Evolutionary conservation across 768 basidiomycete species (phyloP).

Genomic region (Pholiota microspora): DNA sequence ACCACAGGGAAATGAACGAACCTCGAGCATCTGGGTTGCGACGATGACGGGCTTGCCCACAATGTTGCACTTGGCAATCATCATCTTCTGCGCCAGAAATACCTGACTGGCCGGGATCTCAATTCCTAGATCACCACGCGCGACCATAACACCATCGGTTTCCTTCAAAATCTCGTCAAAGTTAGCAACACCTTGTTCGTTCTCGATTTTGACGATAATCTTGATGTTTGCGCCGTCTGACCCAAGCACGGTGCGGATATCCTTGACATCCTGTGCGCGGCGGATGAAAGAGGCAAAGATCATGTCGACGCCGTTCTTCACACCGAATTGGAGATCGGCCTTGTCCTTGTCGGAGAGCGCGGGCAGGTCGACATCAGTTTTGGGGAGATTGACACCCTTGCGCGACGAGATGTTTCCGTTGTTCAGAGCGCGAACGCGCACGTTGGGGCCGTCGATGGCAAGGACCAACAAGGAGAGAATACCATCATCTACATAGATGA

Average conservation of each 20-base stretch:
- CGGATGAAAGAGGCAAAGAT: slow-evolving; percentile 99
- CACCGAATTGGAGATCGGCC: slow-evolving; percentile 90
- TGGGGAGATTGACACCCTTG: slow-evolving; percentile 99
- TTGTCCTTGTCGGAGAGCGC: slow-evolving; percentile 99
- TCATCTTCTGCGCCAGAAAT: slow-evolving; percentile 99
- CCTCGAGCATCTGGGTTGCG: slow-evolving; percentile 99
- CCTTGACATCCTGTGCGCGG: slow-evolving; percentile 87
- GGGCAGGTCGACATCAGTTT: slow-evolving; percentile 96
- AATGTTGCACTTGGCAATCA: slow-evolving; percentile 99
- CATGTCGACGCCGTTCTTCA: slow-evolving; percentile 98
- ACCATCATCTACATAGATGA: slow-evolving; percentile 98
- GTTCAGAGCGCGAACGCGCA: slow-evolving; percentile 87
- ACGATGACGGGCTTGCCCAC: slow-evolving; percentile 98
- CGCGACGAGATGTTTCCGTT: slow-evolving; percentile 90
- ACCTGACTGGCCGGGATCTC: slow-evolving; percentile 99
- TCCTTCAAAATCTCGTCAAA: slow-evolving; percentile 97
- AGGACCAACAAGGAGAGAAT: slow-evolving; percentile 93
- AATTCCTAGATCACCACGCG: slow-evolving; percentile 98
- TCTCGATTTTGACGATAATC: slow-evolving; percentile 99
- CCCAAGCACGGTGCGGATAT: slow-evolving; percentile 92
- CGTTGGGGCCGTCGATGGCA: slow-evolving; percentile 76
- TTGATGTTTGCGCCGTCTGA: slow-evolving; percentile 95
- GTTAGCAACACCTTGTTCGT: slow-evolving; percentile 98
- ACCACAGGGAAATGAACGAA: slow-evolving; percentile 22
- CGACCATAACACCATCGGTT: slow-evolving; percentile 99